Conservation (phyloP, 2,329 filamentous ascomycete species). For the Parafenestella ontariensis region DNA sequence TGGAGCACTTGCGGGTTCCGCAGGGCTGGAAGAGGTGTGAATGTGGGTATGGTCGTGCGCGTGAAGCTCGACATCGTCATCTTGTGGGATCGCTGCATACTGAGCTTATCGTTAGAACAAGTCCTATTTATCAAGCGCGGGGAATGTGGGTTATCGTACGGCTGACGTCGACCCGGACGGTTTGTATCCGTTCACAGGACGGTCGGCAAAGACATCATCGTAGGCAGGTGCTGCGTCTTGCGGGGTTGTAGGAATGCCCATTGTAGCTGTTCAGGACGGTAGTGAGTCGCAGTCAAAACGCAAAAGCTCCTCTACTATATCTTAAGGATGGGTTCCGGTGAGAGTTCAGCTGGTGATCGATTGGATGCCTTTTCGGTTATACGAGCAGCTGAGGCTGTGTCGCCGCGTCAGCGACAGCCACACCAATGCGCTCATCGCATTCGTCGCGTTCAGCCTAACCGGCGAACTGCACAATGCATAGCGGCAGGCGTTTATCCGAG, state of each 20-base stretch:
- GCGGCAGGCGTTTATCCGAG: neutral
- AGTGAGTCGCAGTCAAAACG: neutral
- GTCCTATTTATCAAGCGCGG: neutral
- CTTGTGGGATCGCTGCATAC: constrained; percentile 36
- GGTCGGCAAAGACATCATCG: constrained; percentile 34
- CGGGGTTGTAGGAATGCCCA: constrained; percentile 27
- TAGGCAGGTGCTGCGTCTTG: constrained; percentile 36
- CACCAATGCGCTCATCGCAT: constrained; percentile 1
- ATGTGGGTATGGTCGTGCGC: constrained; percentile 16
- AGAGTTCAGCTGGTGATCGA: neutral
- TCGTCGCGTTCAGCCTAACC: neutral
- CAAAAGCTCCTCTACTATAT: neutral
- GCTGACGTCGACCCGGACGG: constrained; percentile 28
- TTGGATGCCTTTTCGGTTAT: neutral
- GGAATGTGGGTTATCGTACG: constrained; percentile 8
- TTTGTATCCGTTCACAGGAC: constrained; percentile 26
- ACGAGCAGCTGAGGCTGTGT: constrained; percentile 17
- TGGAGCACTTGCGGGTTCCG: neutral
- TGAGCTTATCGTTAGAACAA: constrained; percentile 2
- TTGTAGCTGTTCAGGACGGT: constrained; percentile 4
- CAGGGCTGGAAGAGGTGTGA: constrained; percentile 5
- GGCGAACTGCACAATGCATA: neutral
- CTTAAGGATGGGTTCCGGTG: neutral
- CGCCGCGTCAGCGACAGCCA: constrained; percentile 15
- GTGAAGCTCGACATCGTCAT: constrained; percentile 33